Conservation (phyloP, 306 rosid species). For the Datisca glomerata region DNA sequence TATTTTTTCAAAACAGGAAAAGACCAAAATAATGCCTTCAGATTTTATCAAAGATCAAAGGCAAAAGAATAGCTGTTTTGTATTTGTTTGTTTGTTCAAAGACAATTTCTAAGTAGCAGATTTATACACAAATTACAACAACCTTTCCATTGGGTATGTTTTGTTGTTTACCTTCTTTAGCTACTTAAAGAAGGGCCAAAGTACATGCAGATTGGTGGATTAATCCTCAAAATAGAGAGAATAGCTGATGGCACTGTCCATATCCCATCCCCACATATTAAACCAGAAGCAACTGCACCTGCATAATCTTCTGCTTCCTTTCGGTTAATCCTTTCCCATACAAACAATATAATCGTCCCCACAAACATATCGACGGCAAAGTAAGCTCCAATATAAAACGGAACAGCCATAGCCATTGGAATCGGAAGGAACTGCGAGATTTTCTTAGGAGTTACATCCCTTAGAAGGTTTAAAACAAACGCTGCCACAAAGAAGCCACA, state of each 20-base stretch:
- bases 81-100: too few species aligned
- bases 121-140: too few species aligned
- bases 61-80: too few species aligned
- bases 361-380: constrained; percentile 14
- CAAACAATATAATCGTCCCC: constrained; percentile 11
- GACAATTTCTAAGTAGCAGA: too few species aligned
- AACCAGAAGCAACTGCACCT: constrained; percentile 13
- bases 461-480: constrained; percentile 44
- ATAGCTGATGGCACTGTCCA: constrained; percentile 13
- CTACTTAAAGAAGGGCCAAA: background rate
- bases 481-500: constrained; percentile 64
- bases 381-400: constrained; percentile 11
- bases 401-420: constrained; percentile 71
- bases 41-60: too few species aligned
- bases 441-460: constrained; percentile 53
- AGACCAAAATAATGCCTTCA: too few species aligned
- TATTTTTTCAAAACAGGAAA: too few species aligned
- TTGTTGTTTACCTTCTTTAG: too few species aligned
- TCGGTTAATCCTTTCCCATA: constrained; percentile 12
- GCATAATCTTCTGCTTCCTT: constrained; percentile 9
- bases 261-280: constrained; percentile 17
- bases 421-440: constrained; percentile 61
- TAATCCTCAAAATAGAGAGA: constrained; percentile 7
- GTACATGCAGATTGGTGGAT: constrained; percentile 17
- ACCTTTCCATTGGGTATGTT: too few species aligned